These are phyloP conservation scores for Cordyceps javanica DNA, from an alignment of 2,329 filamentous ascomycete species.

Conservation along the genomic window DNA sequence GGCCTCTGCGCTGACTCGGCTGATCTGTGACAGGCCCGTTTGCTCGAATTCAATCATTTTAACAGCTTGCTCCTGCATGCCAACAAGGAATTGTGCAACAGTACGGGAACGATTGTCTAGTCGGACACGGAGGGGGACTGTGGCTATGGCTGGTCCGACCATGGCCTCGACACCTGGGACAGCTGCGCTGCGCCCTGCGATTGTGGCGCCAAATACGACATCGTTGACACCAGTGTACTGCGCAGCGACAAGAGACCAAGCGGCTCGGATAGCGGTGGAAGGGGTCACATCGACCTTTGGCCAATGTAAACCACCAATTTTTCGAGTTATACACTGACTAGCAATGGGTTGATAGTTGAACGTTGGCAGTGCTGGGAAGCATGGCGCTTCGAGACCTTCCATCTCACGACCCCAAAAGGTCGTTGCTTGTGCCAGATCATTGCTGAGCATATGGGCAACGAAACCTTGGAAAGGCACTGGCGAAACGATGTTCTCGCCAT, in stretches of 20 bases:
- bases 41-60: slow-evolving; percentile 13
- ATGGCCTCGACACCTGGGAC: slow-evolving; percentile 12
- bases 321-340: background rate
- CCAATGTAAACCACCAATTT: background rate
- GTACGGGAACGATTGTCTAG: background rate
- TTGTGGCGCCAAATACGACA: slow-evolving; percentile 14
- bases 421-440: background rate
- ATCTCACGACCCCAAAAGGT: background rate
- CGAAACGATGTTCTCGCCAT: background rate
- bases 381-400: background rate
- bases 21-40: slow-evolving; percentile 12
- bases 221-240: slow-evolving; percentile 12
- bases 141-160: slow-evolving; percentile 22
- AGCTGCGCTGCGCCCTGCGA: slow-evolving; percentile 13
- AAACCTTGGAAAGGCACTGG: slow-evolving; percentile 1
- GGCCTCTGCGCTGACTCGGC: slow-evolving; percentile 12
- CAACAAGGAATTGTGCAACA: slow-evolving; percentile 14
- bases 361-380: background rate
- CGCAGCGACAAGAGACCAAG: slow-evolving; percentile 10
- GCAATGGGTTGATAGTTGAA: background rate
- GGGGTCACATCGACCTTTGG: slow-evolving; percentile 7
- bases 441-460: background rate
- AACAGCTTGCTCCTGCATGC: slow-evolving; percentile 15
- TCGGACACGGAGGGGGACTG: slow-evolving; percentile 12
- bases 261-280: slow-evolving; percentile 6